Base-by-base conservation (phyloP, 768 basidiomycete genomes). In the Baorangia bicolor region DNA sequence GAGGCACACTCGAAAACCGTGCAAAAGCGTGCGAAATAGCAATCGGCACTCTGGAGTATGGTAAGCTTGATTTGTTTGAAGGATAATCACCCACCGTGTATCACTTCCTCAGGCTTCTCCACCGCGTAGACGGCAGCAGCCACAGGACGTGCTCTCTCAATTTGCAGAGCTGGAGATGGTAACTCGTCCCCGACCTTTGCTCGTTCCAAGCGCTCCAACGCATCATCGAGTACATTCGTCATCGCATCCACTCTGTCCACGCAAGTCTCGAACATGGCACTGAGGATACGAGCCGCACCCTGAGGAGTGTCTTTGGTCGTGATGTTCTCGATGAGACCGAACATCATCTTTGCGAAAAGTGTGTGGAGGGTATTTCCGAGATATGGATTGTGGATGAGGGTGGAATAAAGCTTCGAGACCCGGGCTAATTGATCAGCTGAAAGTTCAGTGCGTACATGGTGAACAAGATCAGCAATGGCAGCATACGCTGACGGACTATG, bases 321-420 rank as follows among this genome's bases (percentile, higher is more conserved):
- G 40, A 98, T 86, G 43, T 85, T 81, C 52, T 98, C 97, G 40
- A 91, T 82, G 45, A 97, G 80, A 58, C 90, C 90, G 65, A 94
- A 90, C 69, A 98, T 86, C 75, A 97, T 86, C 72, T 98, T 98
- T 49, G 90, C 88, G 60, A 91, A 92, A 68, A 98, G 80, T 13
- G 91, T 92, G 66, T 98, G 94, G 33, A 95, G 83, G 52, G 83
- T 86, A 62, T 82, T 86, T 10, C 84, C 80, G 43, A 95, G 81
- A 20, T 90, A 85, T 2, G 91, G 83, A 66, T 97, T 94, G 73
- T 98, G 96, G 47, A 97, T 82, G 66, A 92, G 85, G 46, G 87
- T 85, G 2, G 94, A 90, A 69, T 92, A 97, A 50, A 91, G 83
- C 63, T 89, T 85, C 25, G 94, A 85, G 53, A 96, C 84, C 18